These are phyloP conservation scores for Pseudophaeomoniella oleicola DNA, from an alignment of 2,329 filamentous ascomycete species.

Conservation along the genomic window DNA sequence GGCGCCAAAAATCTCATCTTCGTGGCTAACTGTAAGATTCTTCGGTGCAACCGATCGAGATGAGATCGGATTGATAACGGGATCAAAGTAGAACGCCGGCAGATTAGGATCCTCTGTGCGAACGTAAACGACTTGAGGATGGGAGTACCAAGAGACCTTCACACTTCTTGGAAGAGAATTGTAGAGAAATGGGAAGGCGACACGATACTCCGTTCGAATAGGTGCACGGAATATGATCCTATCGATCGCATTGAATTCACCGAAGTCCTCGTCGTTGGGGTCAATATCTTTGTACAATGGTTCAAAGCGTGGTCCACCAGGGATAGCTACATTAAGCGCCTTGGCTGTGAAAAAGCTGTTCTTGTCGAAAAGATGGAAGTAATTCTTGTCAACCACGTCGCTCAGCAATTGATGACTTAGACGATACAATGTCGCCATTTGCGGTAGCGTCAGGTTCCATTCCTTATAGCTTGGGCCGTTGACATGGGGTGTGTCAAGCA, in stretches of 20 bases:
- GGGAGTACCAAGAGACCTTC: constrained; percentile 81
- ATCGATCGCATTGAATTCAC: constrained; percentile 98
- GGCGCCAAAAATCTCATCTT: constrained; percentile 80
- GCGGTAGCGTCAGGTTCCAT: constrained; percentile 84
- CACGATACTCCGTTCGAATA: constrained; percentile 88
- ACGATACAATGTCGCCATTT: constrained; percentile 92
- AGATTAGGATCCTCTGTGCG: constrained; percentile 75
- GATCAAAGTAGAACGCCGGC: constrained; percentile 94
- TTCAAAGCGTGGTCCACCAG: constrained; percentile 93
- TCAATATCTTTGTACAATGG: constrained; percentile 97
- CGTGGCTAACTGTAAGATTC: constrained; percentile 81
- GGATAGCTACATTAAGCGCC: constrained; percentile 89
- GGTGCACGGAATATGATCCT: constrained; percentile 96
- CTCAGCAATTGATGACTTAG: constrained; percentile 81
- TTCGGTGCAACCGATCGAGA: constrained; percentile 86
- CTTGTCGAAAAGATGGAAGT: constrained; percentile 93
- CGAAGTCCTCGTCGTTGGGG: constrained; percentile 97
- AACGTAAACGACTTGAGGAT: constrained; percentile 85
- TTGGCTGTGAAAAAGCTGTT: constrained; percentile 94
- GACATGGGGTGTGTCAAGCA: constrained; percentile 82
- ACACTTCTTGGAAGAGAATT: constrained; percentile 93
- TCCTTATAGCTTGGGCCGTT: constrained; percentile 93
- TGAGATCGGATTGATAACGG: constrained; percentile 94
- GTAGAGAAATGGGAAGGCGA: constrained; percentile 88
- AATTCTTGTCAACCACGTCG: constrained; percentile 89